phyloP scores from a whole-genome alignment of 768 basidiomycete species.

The Boletus barrowsii region DNA sequence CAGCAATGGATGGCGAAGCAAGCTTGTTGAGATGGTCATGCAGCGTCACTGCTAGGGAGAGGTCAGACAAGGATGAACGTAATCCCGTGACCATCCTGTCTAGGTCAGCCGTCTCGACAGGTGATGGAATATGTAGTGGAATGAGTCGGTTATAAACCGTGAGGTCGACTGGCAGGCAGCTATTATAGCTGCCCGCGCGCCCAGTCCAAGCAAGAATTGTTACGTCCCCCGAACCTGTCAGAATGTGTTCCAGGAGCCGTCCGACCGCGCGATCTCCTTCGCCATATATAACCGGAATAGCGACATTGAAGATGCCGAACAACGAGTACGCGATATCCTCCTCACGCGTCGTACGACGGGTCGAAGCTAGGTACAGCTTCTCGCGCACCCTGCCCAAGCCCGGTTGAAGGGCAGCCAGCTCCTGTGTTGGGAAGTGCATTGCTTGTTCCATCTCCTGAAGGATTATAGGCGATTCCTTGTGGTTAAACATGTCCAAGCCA shows the following conservation, averaged over 20 bases:
- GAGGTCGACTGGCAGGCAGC: neutral
- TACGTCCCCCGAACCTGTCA: neutral
- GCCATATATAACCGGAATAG: slow-evolving; percentile 6
- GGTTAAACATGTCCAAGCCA: neutral
- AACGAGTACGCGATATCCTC: slow-evolving; percentile 12
- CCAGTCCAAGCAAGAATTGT: slow-evolving; percentile 13
- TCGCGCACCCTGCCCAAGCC: slow-evolving; percentile 6
- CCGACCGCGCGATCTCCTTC: slow-evolving; percentile 6
- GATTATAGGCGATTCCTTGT: slow-evolving; percentile 1
- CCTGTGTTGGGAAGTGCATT: neutral
- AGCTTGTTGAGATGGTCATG: neutral
- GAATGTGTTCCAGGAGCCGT: slow-evolving; percentile 5
- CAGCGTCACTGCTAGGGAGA: neutral
- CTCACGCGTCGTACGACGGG: neutral
- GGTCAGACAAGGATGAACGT: neutral
- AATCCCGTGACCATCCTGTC: neutral
- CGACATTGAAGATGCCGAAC: slow-evolving; percentile 5
- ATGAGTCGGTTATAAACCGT: neutral
- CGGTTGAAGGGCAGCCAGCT: neutral
- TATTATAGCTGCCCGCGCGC: neutral
- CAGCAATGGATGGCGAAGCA: neutral
- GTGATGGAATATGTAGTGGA: neutral
- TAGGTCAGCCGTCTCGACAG: neutral
- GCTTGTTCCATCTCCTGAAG: slow-evolving; percentile 1
- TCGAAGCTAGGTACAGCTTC: slow-evolving; percentile 8